These are phyloP conservation scores for Melastoma candidum DNA, from an alignment of 441 rosid species.

Conservation along the genomic window DNA sequence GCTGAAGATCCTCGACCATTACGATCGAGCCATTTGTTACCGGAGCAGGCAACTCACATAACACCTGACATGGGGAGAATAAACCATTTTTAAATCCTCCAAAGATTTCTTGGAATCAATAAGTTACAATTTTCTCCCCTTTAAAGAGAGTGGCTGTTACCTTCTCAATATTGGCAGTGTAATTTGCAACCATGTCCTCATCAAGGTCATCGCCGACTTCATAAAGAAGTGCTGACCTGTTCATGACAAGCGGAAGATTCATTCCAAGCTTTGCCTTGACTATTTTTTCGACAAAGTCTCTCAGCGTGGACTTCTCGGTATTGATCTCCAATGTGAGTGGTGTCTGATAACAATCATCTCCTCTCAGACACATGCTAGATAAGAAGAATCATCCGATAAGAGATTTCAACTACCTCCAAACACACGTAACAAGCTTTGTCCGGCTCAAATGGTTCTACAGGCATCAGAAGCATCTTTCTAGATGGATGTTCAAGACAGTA, in stretches of 20 bases:
- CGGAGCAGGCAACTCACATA: constrained; percentile 76
- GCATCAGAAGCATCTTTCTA: constrained; percentile 89
- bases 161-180: constrained; percentile 88
- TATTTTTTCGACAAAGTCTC: constrained; percentile 88
- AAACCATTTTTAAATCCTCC: too few species aligned
- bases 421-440: constrained; percentile 92
- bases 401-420: constrained; percentile 51
- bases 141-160: constrained; percentile 22
- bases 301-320: constrained; percentile 57
- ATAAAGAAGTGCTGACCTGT: constrained; percentile 73
- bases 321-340: constrained; percentile 79
- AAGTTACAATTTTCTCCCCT: too few species aligned
- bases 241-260: constrained; percentile 81
- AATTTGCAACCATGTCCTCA: constrained; percentile 58
- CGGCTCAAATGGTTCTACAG: constrained; percentile 86
- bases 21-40: constrained; percentile 62
- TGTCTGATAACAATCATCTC: constrained; percentile 40
- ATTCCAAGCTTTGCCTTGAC: constrained; percentile 93
- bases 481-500: constrained; percentile 87
- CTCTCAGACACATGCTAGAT: constrained; percentile 15
- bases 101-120: too few species aligned
- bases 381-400: constrained; percentile 5
- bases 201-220: constrained; percentile 99
- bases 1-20: constrained; percentile 82
- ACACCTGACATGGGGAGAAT: constrained; percentile 30